These are phyloP conservation scores for Tremella fuciformis DNA, from an alignment of 768 basidiomycete species.

Conservation along the genomic window DNA sequence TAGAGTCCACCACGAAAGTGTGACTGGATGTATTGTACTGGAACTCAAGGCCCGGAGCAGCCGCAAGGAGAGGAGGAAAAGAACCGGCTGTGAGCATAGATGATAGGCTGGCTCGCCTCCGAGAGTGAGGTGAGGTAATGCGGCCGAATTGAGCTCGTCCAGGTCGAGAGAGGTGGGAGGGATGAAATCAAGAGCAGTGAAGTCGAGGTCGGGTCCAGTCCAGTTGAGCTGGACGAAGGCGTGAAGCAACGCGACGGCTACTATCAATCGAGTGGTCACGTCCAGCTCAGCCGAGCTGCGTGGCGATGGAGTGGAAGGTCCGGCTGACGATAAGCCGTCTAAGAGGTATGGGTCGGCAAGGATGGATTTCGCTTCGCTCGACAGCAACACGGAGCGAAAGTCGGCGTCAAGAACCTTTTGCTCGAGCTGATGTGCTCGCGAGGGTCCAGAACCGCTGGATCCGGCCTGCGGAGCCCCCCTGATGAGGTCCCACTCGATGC, in stretches of 20 bases:
- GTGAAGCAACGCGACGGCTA: conserved; percentile 78
- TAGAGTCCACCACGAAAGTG: conserved; percentile 78
- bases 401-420: conserved; percentile 48
- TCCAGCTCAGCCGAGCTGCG: conserved; percentile 8
- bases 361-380: conserved; percentile 50
- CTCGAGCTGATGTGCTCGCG: conserved; percentile 38
- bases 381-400: conserved; percentile 53
- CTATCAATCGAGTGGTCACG: conserved; percentile 53
- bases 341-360: conserved; percentile 49
- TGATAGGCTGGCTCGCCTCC: conserved; percentile 96
- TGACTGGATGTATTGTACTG: conserved; percentile 55
- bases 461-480: conserved; percentile 13
- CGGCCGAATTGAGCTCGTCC: conserved; percentile 62
- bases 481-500: conserved; percentile 32
- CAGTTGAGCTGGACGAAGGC: conserved; percentile 91
- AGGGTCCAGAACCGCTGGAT: conserved; percentile 6
- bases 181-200: conserved; percentile 54
- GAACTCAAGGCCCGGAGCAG: conserved; percentile 58
- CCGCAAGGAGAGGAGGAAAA: conserved; percentile 72
- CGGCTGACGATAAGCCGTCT: conserved; percentile 47
- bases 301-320: conserved; percentile 14
- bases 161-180: conserved; percentile 47
- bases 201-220: conserved; percentile 83
- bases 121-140: conserved; percentile 72
- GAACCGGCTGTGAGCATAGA: conserved; percentile 65